Conservation (phyloP, 306 rosid species). For the Acacia crassicarpa region DNA sequence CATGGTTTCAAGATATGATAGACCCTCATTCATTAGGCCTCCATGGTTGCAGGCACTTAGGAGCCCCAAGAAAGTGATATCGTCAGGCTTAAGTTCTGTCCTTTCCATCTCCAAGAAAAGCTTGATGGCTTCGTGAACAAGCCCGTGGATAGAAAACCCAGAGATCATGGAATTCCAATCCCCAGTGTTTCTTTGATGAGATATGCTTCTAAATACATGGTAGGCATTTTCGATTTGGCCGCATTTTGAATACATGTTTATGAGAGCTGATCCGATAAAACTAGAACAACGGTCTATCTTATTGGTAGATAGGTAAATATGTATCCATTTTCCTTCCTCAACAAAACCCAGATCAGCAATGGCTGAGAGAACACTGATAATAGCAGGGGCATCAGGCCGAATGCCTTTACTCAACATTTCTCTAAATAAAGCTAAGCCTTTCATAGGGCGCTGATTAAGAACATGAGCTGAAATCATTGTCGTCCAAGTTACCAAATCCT, state of each 20-base stretch:
- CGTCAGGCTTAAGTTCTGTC: conserved; percentile 42
- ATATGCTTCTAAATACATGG: conserved; percentile 39
- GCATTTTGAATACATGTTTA: conserved; percentile 65
- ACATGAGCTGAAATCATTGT: conserved; percentile 52
- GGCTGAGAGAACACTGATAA: conserved; percentile 59
- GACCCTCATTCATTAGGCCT: conserved; percentile 49
- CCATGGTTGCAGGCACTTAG: conserved; percentile 62
- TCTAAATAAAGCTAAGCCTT: conserved; percentile 49
- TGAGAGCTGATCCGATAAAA: conserved; percentile 51
- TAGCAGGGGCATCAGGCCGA: conserved; percentile 49
- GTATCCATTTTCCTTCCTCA: conserved; percentile 63
- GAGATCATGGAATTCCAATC: conserved; percentile 61
- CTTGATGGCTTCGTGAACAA: conserved; percentile 46
- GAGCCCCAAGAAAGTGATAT: conserved; percentile 53
- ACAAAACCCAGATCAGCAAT: conserved; percentile 56
- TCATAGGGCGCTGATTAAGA: conserved; percentile 26
- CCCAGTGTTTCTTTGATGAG: conserved; percentile 37
- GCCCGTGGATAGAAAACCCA: conserved; percentile 51
- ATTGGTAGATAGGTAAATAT: conserved; percentile 35
- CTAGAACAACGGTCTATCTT: conserved; percentile 30
- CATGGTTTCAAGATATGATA: conserved; percentile 51
- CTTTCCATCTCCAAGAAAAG: conserved; percentile 48
- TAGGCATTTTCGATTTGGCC: conserved; percentile 55
- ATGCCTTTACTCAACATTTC: conserved; percentile 49
- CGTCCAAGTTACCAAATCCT: conserved; percentile 53